Conservation (phyloP, 257 asterid genomes). For the Solanum lycopersicoides region DNA sequence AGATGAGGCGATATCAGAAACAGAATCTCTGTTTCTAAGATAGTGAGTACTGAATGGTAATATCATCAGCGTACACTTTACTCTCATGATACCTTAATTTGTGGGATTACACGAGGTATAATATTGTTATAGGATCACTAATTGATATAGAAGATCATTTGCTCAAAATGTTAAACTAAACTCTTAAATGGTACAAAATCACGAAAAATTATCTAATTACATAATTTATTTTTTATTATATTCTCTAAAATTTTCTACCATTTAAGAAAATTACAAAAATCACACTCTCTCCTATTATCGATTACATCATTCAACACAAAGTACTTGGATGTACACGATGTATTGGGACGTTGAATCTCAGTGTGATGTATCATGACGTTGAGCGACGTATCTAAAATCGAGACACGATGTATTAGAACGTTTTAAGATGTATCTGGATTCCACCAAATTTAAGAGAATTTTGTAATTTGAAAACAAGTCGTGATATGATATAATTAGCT, state of each 20-base stretch:
- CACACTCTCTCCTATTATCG: background rate
- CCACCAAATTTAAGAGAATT: background rate
- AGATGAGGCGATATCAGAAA: too few relatives aligned
- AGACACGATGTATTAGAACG: too few relatives aligned
- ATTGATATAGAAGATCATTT: background rate
- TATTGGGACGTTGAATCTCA: too few relatives aligned
- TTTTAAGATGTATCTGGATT: too few relatives aligned
- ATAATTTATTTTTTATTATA: too few relatives aligned
- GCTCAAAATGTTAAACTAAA: background rate
- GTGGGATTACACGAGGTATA: background rate
- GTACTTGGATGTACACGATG: too few relatives aligned
- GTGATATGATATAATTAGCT: too few relatives aligned
- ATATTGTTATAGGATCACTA: background rate
- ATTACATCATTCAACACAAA: background rate
- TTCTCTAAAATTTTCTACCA: background rate
- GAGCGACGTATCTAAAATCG: background rate
- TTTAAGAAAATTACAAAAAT: too few relatives aligned
- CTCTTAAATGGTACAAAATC: background rate
- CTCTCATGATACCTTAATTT: background rate
- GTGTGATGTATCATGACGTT: too few relatives aligned
- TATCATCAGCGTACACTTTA: too few relatives aligned
- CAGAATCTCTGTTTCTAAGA: rapidly evolving
- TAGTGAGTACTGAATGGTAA: background rate
- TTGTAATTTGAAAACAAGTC: too few relatives aligned
- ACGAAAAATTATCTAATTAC: background rate